Conservation (phyloP, 371 early-diverging fungal species). For the Rhizopus arrhizus region DNA sequence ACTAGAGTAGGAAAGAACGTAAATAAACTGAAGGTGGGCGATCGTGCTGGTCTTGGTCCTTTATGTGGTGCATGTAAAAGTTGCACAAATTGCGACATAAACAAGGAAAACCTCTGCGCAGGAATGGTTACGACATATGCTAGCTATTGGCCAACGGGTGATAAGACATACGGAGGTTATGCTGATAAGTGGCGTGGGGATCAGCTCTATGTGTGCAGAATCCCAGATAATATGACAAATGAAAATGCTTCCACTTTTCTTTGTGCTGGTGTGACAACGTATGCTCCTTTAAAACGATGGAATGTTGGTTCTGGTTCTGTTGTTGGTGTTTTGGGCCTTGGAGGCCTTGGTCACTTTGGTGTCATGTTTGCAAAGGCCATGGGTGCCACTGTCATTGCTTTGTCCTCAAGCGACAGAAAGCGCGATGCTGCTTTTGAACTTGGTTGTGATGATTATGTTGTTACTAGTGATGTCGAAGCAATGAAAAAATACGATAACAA, state of each 20-base stretch:
- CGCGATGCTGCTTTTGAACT: conserved; percentile 34
- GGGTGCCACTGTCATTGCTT: conserved; percentile 66
- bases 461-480: conserved; percentile 45
- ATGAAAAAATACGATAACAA: conserved; percentile 53
- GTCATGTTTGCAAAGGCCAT: conserved; percentile 59
- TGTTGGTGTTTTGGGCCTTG: conserved; percentile 58
- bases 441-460: conserved; percentile 22
- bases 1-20: too few species aligned
- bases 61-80: too few species aligned
- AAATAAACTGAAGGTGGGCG: too few species aligned
- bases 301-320: conserved; percentile 46
- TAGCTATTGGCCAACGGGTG: conserved; percentile 58
- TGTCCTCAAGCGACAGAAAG: conserved; percentile 37
- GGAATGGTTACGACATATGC: conserved; percentile 22
- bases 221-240: conserved; percentile 59
- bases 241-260: conserved; percentile 59
- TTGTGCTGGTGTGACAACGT: conserved; percentile 62
- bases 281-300: conserved; percentile 12
- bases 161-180: conserved; percentile 60
- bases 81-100: too few species aligned
- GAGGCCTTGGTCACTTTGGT: conserved; percentile 75
- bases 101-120: too few species aligned
- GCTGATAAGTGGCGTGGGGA: conserved; percentile 39
- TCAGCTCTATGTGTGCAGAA: conserved; percentile 53
- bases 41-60: too few species aligned